Evolutionary conservation across 2,329 filamentous ascomycete species (phyloP), one percentile per base, ranked within the genome.

Genomic region (Cercospora berteroae): DNA sequence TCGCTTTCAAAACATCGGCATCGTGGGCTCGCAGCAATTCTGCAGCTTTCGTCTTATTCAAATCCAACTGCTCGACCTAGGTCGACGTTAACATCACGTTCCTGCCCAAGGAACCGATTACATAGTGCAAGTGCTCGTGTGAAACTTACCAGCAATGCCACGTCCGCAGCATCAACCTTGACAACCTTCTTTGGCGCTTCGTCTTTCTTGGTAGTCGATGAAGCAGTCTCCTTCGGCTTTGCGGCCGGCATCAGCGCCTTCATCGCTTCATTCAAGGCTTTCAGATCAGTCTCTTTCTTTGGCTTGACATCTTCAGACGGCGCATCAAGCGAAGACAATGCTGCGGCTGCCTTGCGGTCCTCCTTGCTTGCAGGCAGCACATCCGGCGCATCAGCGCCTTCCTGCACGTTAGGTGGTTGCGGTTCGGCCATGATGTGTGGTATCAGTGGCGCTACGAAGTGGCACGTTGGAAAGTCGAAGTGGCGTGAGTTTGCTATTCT

Each of bases 301-400:
- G 80, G 75, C 18, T 79, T 75, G 36, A 77, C 74, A 60, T 74
- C 73, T 55, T 83, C 81, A 31, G 85, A 83, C 58, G 84, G 83
- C 64, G 81, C 82, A 76, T 92, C 90, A 72, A 94, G 88, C 69
- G 85, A 86, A 58, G 89, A 90, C 67, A 93, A 86, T 31, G 90
- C 91, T 6, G 88, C 89, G 48, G 89, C 89, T 56, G 90, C 89
- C 80, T 92, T 92, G 79, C 90, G 88, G 81, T 92, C 90, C 79
- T 93, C 90, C 75, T 90, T 90, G 79, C 89, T 90, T 44, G 78
- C 76, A 5, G 81, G 80, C 18, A 82, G 76, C 69, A 85, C 81
- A 70, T 88, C 86, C 68, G 83, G 86, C 56, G 83, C 81, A 31
- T 85, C 84, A 67, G 86, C 86, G 76, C 88, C 88, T 77, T 90